phyloP scores from a whole-genome alignment of 2,329 filamentous ascomycete species.

The Rhinocladiella mackenziei region DNA sequence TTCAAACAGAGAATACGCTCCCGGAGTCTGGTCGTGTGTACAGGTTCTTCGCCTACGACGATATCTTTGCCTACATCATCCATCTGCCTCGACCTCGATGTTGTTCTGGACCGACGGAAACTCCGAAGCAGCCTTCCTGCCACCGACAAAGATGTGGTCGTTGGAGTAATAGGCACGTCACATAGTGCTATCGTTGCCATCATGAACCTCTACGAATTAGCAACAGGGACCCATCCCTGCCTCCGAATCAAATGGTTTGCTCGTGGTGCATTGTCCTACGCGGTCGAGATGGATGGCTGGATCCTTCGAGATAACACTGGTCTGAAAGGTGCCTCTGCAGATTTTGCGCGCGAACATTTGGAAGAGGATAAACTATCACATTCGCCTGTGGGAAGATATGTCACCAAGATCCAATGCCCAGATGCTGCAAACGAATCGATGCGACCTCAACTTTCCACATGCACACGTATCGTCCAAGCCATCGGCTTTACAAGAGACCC shows the following conservation, averaged over 20 bases:
- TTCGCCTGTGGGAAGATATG: conserved; percentile 46
- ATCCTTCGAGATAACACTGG: conserved; percentile 63
- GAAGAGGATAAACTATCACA: conserved; percentile 49
- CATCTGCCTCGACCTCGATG: conserved; percentile 50
- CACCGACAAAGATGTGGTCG: conserved; percentile 38
- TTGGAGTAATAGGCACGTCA: conserved; percentile 59
- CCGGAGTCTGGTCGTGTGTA: conserved; percentile 54
- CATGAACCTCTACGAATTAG: conserved; percentile 56
- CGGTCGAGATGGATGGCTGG: conserved; percentile 57
- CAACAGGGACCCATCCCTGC: conserved; percentile 48
- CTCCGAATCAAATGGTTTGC: conserved; percentile 61
- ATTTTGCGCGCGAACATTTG: conserved; percentile 57
- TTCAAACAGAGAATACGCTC: not conserved
- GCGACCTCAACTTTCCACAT: conserved; percentile 50
- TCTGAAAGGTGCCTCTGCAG: conserved; percentile 58
- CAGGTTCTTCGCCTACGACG: conserved; percentile 51
- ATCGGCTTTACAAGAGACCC: conserved; percentile 55
- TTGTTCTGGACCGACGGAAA: conserved; percentile 52
- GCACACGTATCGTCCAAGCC: conserved; percentile 55
- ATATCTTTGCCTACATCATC: conserved; percentile 42
- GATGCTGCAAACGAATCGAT: conserved; percentile 42
- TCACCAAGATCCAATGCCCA: conserved; percentile 47
- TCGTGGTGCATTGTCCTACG: conserved; percentile 58
- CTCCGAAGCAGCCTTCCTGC: conserved; percentile 42
- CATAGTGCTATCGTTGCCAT: conserved; percentile 62